Evolutionary conservation across 257 asterid species (phyloP).

Genomic region (Eustoma russellianum): DNA sequence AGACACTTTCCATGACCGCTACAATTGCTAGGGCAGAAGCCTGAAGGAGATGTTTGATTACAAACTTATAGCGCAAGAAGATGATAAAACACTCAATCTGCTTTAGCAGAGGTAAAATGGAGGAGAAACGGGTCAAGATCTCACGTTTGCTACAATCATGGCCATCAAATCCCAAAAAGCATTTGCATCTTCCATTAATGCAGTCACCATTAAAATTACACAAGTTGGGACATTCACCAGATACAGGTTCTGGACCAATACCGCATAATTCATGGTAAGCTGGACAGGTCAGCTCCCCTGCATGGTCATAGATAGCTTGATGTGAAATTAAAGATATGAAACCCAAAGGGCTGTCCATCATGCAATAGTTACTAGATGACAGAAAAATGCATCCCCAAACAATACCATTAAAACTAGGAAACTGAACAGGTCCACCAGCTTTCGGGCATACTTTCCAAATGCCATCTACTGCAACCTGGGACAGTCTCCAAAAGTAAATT

Average conservation of each 20-base stretch:
- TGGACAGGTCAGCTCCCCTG: conserved; percentile 94
- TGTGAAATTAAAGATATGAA: conserved; percentile 1
- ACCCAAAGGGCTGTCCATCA: not conserved
- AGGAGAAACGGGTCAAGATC: conserved; percentile 10
- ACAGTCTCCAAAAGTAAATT: not conserved
- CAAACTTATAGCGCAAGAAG: not conserved
- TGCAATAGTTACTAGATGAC: conserved; percentile 1
- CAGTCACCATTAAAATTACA: conserved; percentile 91
- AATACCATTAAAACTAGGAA: conserved; percentile 76
- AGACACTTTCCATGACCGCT: conserved; percentile 71
- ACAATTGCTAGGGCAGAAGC: conserved; percentile 62
- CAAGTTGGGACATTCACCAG: conserved; percentile 75
- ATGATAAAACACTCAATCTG: not conserved
- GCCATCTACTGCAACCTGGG: conserved; percentile 88
- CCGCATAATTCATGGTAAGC: conserved; percentile 87
- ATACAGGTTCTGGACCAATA: conserved; percentile 43
- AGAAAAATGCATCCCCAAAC: not conserved
- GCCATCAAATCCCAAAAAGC: conserved; percentile 91
- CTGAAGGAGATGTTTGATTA: conserved; percentile 25
- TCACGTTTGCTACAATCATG: conserved; percentile 66
- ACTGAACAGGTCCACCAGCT: conserved; percentile 76
- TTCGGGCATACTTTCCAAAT: conserved; percentile 75
- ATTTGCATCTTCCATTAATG: conserved; percentile 69
- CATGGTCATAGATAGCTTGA: conserved; percentile 8
- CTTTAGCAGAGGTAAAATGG: not conserved